phyloP scores from a whole-genome alignment of 768 basidiomycete genomes.

The Auricularia heimuer region DNA sequence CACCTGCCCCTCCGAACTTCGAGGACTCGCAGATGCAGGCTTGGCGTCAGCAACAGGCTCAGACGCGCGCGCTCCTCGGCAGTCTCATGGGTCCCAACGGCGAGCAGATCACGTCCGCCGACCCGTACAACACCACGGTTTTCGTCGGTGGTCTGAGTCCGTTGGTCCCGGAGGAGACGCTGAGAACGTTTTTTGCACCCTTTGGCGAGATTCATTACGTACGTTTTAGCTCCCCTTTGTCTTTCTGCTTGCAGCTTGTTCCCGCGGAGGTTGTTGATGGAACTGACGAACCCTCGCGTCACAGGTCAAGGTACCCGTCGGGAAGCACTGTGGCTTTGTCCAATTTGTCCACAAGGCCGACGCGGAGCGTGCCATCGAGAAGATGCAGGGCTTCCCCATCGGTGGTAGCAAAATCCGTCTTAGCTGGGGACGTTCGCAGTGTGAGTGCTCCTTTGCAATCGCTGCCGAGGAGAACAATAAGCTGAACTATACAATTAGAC shows the following conservation, averaged over 20 bases:
- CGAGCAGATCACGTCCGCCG: constrained; percentile 76
- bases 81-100: constrained; percentile 81
- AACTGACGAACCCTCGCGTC: constrained; percentile 2
- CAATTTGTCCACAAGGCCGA: constrained; percentile 89
- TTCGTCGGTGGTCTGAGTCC: constrained; percentile 89
- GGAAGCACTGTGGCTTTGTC: constrained; percentile 93
- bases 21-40: constrained; percentile 59
- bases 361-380: constrained; percentile 86
- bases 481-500: constrained; percentile 34
- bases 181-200: constrained; percentile 85
- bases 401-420: constrained; percentile 85
- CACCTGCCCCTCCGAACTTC: constrained; percentile 36
- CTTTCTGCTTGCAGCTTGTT: background rate
- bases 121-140: constrained; percentile 94
- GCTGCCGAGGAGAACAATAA: background rate
- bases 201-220: constrained; percentile 92
- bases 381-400: constrained; percentile 94
- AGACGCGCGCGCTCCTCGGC: constrained; percentile 72
- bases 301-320: constrained; percentile 92
- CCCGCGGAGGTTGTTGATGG: constrained; percentile 9
- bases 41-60: constrained; percentile 52
- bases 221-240: constrained; percentile 20
- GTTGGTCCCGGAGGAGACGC: constrained; percentile 81
- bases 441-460: constrained; percentile 32
- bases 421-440: constrained; percentile 92